phyloP scores from a whole-genome alignment of 768 basidiomycete genomes.

The Kondoa malvinella region DNA sequence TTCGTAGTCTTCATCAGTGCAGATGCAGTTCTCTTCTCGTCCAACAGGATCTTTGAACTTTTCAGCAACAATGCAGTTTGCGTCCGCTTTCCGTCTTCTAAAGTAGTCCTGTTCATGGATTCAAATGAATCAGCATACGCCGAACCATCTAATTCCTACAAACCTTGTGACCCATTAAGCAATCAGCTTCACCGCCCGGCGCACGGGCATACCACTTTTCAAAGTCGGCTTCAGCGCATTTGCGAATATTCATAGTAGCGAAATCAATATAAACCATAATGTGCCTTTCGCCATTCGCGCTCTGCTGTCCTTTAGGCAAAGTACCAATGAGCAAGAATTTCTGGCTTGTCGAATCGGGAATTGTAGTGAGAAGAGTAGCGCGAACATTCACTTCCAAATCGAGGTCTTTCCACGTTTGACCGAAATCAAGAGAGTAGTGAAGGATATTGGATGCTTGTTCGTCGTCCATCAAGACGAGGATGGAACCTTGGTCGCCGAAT shows the following conservation, averaged over 20 bases:
- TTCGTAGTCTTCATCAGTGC: slow-evolving; percentile 76
- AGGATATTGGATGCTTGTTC: slow-evolving; percentile 56
- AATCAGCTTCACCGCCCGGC: slow-evolving; percentile 38
- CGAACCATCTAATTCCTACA: slow-evolving; percentile 18
- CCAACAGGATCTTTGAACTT: slow-evolving; percentile 74
- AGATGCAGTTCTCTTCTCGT: slow-evolving; percentile 61
- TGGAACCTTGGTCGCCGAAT: slow-evolving; percentile 77
- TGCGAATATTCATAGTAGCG: slow-evolving; percentile 44
- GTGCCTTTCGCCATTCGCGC: slow-evolving; percentile 42
- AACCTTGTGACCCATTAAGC: slow-evolving; percentile 89
- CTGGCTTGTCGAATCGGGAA: slow-evolving; percentile 89
- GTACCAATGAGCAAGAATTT: slow-evolving; percentile 82
- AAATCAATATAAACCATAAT: slow-evolving; percentile 74
- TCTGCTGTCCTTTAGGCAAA: slow-evolving; percentile 36
- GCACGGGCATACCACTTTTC: slow-evolving; percentile 75
- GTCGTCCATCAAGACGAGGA: slow-evolving; percentile 65
- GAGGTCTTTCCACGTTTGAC: slow-evolving; percentile 58
- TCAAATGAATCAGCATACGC: background rate
- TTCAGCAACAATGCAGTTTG: slow-evolving; percentile 73
- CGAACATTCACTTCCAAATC: slow-evolving; percentile 54
- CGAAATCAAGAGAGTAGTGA: slow-evolving; percentile 65
- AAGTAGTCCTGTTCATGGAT: slow-evolving; percentile 66
- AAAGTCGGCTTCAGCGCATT: slow-evolving; percentile 57
- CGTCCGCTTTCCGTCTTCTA: slow-evolving; percentile 58
- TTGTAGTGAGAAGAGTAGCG: slow-evolving; percentile 61